A percentile compares a stretch with the other conserved stretches of the same genome.
Conservation (phyloP, 306 rosid species). For the Acacia acuminata region DNA sequence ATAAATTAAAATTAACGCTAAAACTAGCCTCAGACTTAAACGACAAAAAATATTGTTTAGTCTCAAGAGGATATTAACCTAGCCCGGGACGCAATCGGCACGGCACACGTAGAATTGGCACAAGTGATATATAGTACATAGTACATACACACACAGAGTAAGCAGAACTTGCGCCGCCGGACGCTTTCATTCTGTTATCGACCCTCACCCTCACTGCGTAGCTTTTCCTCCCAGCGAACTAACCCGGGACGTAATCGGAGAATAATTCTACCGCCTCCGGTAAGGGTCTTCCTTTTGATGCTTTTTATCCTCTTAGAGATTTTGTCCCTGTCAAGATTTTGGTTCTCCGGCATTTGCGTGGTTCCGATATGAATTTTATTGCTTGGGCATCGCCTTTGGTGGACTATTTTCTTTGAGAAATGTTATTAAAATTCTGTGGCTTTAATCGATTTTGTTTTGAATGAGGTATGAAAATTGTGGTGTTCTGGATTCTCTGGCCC, state of each 20-base stretch:
- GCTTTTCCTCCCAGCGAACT: not conserved
- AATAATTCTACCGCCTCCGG: not conserved
- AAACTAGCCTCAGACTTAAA: too few species aligned
- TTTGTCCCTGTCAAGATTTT: not conserved
- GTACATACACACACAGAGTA: too few species aligned
- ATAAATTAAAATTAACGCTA: too few species aligned
- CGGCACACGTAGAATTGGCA: too few species aligned
- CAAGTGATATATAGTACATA: too few species aligned
- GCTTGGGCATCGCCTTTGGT: not conserved
- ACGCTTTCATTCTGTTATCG: not conserved
- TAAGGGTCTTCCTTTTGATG: not conserved
- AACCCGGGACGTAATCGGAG: not conserved
- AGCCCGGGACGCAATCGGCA: too few species aligned
- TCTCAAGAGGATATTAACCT: too few species aligned
- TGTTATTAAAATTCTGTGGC: not conserved
- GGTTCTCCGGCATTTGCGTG: not conserved
- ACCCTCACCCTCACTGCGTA: not conserved
- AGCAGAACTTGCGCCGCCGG: not conserved
- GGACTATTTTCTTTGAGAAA: not conserved
- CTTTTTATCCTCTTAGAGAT: not conserved
- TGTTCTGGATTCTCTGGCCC: not conserved
- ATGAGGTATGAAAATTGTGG: not conserved
- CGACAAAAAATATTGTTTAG: too few species aligned
- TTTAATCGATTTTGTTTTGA: not conserved
- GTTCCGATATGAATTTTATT: not conserved